Conservation (phyloP, 257 asterid species). For the Fraxinus cuspidata region DNA sequence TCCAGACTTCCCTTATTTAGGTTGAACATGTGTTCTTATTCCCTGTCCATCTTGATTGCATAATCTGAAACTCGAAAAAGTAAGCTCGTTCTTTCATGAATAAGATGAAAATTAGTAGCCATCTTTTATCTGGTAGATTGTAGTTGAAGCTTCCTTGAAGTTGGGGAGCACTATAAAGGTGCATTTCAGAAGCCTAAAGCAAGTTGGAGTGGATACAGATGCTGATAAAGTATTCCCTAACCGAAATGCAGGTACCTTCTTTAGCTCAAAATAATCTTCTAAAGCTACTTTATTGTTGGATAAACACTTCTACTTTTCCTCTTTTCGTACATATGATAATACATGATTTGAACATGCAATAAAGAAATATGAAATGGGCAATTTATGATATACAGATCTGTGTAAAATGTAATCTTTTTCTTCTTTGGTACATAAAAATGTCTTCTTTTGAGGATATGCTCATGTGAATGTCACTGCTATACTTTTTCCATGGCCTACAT, state of each 20-base stretch:
- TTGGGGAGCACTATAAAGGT: slow-evolving; percentile 7
- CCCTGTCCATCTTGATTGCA: not conserved
- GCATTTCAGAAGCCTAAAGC: slow-evolving; percentile 8
- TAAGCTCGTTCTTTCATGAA: not conserved
- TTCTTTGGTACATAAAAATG: slow-evolving; percentile 22
- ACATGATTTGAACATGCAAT: slow-evolving; percentile 32
- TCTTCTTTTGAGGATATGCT: slow-evolving; percentile 28
- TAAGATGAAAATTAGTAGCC: not conserved
- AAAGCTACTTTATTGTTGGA: slow-evolving; percentile 44
- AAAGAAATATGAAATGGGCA: slow-evolving; percentile 27
- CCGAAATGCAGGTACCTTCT: slow-evolving; percentile 19
- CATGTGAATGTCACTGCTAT: slow-evolving; percentile 38
- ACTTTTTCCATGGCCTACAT: slow-evolving; percentile 32
- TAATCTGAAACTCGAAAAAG: not conserved
- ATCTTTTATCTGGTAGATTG: not conserved
- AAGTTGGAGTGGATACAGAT: slow-evolving; percentile 24
- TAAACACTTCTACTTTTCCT: slow-evolving; percentile 28
- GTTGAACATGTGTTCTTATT: not conserved
- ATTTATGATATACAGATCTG: slow-evolving; percentile 38
- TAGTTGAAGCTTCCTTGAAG: not conserved
- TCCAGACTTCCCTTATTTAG: not conserved
- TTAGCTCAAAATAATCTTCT: slow-evolving; percentile 22
- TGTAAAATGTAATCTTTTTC: slow-evolving; percentile 27
- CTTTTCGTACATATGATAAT: slow-evolving; percentile 21
- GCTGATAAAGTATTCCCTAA: slow-evolving; percentile 30